Conservation (phyloP, 139 green algal species). For the Pleodorina starrii region DNA sequence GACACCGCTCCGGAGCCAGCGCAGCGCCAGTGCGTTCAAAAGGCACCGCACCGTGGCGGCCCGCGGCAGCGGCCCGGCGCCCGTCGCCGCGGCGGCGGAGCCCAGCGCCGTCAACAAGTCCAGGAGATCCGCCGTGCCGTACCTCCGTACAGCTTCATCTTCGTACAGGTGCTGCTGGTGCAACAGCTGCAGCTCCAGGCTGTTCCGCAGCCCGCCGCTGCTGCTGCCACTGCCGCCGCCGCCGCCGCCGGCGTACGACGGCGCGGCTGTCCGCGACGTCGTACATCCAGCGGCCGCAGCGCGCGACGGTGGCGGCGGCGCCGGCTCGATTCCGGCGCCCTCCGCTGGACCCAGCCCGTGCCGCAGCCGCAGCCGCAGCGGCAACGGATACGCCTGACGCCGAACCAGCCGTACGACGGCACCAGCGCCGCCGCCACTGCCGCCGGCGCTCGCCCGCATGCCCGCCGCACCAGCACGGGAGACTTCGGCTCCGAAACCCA, state of each 20-base stretch:
- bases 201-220: background rate
- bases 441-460: background rate
- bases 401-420: background rate
- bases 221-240: background rate
- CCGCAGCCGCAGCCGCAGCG: slow-evolving; percentile 14
- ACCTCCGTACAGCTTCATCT: background rate
- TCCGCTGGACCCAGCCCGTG: background rate
- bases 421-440: background rate
- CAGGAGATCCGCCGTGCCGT: slow-evolving; percentile 23
- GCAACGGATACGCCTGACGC: slow-evolving; percentile 1
- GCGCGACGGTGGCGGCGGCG: no score
- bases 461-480: no score
- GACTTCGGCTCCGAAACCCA: no score
- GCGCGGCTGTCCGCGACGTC: no score
- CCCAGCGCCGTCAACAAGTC: background rate
- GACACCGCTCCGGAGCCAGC: slow-evolving; percentile 19
- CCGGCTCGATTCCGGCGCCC: background rate
- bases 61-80: background rate
- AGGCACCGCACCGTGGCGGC: background rate
- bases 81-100: background rate
- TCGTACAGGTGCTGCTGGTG: background rate
- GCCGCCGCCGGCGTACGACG: background rate
- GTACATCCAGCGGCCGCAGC: no score
- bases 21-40: slow-evolving; percentile 28
- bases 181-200: slow-evolving; percentile 2